A percentile compares a stretch with the other conserved stretches of the same genome.
phyloP scores from a whole-genome alignment of 345 rosid genomes.

The Populus tremula region DNA sequence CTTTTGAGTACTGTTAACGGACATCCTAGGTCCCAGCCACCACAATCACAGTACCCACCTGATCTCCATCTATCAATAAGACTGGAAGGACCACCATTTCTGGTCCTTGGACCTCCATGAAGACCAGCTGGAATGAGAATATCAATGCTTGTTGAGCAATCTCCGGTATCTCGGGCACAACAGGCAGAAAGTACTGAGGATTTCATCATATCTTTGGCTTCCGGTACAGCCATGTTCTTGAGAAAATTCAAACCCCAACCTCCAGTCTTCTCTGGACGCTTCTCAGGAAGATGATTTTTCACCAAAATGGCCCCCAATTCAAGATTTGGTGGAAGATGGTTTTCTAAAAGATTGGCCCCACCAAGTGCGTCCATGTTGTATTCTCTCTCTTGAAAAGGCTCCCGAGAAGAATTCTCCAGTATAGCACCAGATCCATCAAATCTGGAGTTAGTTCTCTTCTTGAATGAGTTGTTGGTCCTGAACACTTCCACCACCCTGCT shows the following conservation, averaged over 20 bases:
- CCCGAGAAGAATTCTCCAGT: conserved; percentile 47
- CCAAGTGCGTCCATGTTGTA: conserved; percentile 32
- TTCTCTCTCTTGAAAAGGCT: conserved; percentile 40
- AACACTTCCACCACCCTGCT: conserved; percentile 66
- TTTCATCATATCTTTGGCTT: conserved; percentile 25
- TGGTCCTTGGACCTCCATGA: conserved; percentile 79
- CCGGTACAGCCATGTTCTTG: conserved; percentile 39
- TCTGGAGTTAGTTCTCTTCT: conserved; percentile 59
- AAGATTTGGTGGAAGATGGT: conserved; percentile 58
- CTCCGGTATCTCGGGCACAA: conserved; percentile 19
- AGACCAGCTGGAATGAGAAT: conserved; percentile 77
- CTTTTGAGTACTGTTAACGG: conserved; percentile 54
- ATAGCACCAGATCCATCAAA: conserved; percentile 51
- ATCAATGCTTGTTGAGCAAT: conserved; percentile 56
- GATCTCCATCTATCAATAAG: conserved; percentile 84
- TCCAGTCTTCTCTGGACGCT: conserved; percentile 40
- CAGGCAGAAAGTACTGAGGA: conserved; percentile 24
- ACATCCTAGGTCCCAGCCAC: conserved; percentile 98
- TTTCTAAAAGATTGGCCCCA: conserved; percentile 39
- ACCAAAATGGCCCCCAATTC: conserved; percentile 76
- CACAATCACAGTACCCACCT: conserved; percentile 88
- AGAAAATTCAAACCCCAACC: conserved; percentile 98
- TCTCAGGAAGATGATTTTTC: conserved; percentile 47
- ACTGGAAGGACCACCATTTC: conserved; percentile 66
- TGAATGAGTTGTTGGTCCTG: conserved; percentile 43